Evolutionary conservation across 2,329 filamentous ascomycete genomes (phyloP).

Genomic region (Curvularia verruculosa): DNA sequence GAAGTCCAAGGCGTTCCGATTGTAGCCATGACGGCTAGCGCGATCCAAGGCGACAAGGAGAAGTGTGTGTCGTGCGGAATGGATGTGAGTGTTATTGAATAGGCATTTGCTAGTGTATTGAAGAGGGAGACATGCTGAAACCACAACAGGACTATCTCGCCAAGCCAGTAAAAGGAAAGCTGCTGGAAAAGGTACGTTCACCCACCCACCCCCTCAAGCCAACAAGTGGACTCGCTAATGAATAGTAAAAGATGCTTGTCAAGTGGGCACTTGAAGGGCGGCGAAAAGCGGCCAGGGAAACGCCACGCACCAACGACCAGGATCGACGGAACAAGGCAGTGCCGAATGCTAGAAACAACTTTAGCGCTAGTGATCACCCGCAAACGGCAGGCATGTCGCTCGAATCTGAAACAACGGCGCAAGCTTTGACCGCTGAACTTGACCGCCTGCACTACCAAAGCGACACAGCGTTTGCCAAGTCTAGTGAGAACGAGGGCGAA

Average conservation of each 20-base stretch:
- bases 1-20: constrained; percentile 68
- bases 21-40: constrained; percentile 81
- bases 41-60: constrained; percentile 76
- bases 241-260: constrained; percentile 59
- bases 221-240: constrained; percentile 23
- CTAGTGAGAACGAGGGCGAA: constrained; percentile 55
- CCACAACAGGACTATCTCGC: constrained; percentile 40
- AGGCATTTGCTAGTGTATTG: constrained; percentile 10
- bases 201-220: constrained; percentile 7
- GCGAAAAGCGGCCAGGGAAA: constrained; percentile 41
- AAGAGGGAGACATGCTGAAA: constrained; percentile 27
- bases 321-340: constrained; percentile 35
- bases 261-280: constrained; percentile 65
- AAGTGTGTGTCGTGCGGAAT: constrained; percentile 75
- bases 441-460: constrained; percentile 48
- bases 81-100: constrained; percentile 56
- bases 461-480: constrained; percentile 48
- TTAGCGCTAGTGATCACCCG: constrained; percentile 38
- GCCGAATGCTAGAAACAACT: constrained; percentile 22
- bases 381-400: constrained; percentile 33
- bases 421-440: constrained; percentile 43
- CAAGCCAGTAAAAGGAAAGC: constrained; percentile 69
- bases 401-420: constrained; percentile 46
- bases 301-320: constrained; percentile 29
- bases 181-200: constrained; percentile 62